Base-by-base conservation (phyloP, 2,329 filamentous ascomycete species). In the Cadophora sp. region DNA sequence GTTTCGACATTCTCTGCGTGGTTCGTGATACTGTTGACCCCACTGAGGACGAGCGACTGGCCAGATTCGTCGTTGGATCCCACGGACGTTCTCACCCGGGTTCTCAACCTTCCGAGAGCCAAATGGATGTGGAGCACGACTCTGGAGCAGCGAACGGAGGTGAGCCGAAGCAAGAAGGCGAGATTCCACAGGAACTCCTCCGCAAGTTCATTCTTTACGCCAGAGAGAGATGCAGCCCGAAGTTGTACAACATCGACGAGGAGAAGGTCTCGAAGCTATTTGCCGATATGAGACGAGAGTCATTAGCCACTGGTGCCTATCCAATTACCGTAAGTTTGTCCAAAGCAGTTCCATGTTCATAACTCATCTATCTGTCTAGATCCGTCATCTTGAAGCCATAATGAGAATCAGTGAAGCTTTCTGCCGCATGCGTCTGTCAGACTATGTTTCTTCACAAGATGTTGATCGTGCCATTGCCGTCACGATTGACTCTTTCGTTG, bases 161-260 rank as follows among this genome's bases (percentile, higher is more conserved):
- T 43, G 79, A 83, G 48, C 84, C 85, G 4, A 82, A 84, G 69
- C 83, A 85, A 68, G 83, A 87, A 74, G 90, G 91, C 64, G 91
- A 96, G 71, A 97, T 99, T 65, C 89, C 94, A 0, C 96, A 99
- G 78, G 93, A 96, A 74, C 83, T 99, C 56, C 83, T 99, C 73
- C 86, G 96, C 72, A 99, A 99, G 81, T 99, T 98, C 80, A 99
- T 99, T 74, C 85, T 98, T 22, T 99, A 97, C 77, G 94, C 96
- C 0, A 87, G 95, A 37, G 94, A 97, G 79, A 92, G 91, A 76
- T 97, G 93, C 80, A 87, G 87, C 64, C 96, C 96, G 9, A 98
- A 97, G 82, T 86, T 99, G 9, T 97, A 97, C 79, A 93, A 98
- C 79, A 97, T 99, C 80, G 96, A 99, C 74, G 93, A 97, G 79